These are phyloP conservation scores for Neurospora tetraspora DNA, from an alignment of 495 filamentous ascomycete species.

Conservation along the genomic window DNA sequence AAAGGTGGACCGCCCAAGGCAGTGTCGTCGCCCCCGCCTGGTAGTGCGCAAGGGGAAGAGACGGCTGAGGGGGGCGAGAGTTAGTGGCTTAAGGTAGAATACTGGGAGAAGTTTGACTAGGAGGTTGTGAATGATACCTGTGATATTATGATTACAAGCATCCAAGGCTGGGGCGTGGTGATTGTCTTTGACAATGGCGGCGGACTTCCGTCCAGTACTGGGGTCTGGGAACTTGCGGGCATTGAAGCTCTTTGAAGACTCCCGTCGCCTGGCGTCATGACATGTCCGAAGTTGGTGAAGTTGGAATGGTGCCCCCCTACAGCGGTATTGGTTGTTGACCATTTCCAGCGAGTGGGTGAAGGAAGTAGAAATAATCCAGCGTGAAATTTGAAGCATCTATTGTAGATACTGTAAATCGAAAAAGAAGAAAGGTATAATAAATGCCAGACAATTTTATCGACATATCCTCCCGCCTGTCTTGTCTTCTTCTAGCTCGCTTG, in stretches of 20 bases:
- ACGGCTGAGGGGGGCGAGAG: background rate
- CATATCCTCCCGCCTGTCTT: background rate
- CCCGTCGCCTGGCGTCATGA: background rate
- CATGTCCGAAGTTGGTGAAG: background rate
- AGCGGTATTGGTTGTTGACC: background rate
- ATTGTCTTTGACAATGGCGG: background rate
- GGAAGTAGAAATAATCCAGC: background rate
- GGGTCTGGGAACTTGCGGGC: background rate
- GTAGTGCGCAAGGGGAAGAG: background rate
- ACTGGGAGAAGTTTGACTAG: background rate
- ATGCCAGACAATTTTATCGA: background rate
- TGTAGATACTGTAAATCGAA: background rate
- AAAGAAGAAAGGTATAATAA: background rate
- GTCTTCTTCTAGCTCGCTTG: background rate
- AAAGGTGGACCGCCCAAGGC: slow-evolving; percentile 24
- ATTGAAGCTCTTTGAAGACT: background rate
- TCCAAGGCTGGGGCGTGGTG: background rate
- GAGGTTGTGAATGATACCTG: background rate
- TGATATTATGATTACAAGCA: background rate
- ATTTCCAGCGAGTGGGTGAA: background rate
- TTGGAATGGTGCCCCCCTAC: background rate
- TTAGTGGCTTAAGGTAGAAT: slow-evolving; percentile 9
- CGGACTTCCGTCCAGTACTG: background rate
- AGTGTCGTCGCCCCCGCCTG: slow-evolving; percentile 12
- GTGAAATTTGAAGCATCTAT: background rate